A percentile compares a stretch with the other conserved stretches of the same genome.
Conservation (phyloP, 2,329 filamentous ascomycete species). For the Xylaria sp. region DNA sequence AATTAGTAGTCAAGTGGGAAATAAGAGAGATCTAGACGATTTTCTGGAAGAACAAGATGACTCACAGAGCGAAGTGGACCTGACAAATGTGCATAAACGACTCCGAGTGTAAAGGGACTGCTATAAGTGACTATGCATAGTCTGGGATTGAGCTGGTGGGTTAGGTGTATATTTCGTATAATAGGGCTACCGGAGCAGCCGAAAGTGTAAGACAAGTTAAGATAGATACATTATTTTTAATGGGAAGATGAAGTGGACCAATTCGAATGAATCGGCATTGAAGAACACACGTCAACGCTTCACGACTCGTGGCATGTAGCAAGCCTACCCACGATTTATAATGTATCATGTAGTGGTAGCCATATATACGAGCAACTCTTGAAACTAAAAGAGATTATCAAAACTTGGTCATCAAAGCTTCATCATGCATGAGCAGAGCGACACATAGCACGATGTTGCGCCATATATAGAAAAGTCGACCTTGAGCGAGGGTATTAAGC, state of each 20-base stretch:
- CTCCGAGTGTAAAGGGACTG: background rate
- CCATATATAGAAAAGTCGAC: background rate
- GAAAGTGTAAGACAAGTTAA: background rate
- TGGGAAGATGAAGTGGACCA: background rate
- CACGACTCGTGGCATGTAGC: background rate
- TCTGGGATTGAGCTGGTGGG: background rate
- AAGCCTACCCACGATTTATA: background rate
- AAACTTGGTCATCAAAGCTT: background rate
- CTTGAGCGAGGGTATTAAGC: too few species aligned
- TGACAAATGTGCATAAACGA: slow-evolving; percentile 15
- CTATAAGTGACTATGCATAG: background rate
- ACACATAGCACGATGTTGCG: background rate
- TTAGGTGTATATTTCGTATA: background rate
- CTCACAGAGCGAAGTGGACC: background rate
- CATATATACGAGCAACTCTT: background rate
- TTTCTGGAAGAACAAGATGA: background rate
- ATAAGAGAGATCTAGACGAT: slow-evolving; percentile 19
- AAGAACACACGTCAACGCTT: background rate
- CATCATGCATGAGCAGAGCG: background rate
- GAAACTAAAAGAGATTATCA: background rate
- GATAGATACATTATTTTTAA: background rate
- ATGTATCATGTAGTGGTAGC: too few species aligned
- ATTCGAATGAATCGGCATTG: background rate
- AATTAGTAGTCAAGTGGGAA: slow-evolving; percentile 1
- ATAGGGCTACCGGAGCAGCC: background rate